Evolutionary conservation across 176 grass and related monocot species (phyloP), one percentile per base, ranked within the genome.

Genomic region (Rhynchospora breviuscula): DNA sequence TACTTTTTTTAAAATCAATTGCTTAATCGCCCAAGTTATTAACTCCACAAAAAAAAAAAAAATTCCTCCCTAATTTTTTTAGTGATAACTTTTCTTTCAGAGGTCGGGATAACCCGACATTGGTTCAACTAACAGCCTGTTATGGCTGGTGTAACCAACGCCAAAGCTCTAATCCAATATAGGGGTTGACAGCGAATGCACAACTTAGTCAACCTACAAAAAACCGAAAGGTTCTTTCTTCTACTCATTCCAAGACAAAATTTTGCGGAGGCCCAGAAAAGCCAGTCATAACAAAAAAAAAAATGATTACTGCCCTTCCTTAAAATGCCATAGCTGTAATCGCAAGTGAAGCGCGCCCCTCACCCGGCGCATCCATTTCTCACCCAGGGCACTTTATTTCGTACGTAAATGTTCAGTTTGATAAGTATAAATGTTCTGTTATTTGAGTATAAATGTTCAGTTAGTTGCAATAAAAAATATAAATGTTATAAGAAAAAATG

Each of bases 81-180:
- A 54, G 6, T 26, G 48, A 77, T 56, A 56, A 40, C 25, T 78
- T 31, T 17, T 13, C 7, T n/a, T n/a, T 57, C 23, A 29, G 10
- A 15, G 10, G 11, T 54, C 15, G 21, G 19, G 22, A 11, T 73
- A 10, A 72, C 4, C 68, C 0, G 68, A 72, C 69, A 23, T 21
- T 4, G 3, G 40, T 72, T 65, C 69, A 73, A 73, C 43, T 48
- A 73, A 73, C 43, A 73, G 2, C 69, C 22, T 48, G 18, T 48
- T 49, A 9, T 73, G 11, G 69, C 44, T 73, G 69, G 69, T 73
- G 69, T 21, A 72, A 72, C 68, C 68, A 48, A 72, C 68, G 68
- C 43, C 43, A 10, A 1, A 44, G 60, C 44, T 72, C 44, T 72
- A 72, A 48, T 18, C 8, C 44, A 72, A 48, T 17, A 72, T 72